phyloP scores from a whole-genome alignment of 208 protist species.

The Trypanosoma platydactyli region DNA sequence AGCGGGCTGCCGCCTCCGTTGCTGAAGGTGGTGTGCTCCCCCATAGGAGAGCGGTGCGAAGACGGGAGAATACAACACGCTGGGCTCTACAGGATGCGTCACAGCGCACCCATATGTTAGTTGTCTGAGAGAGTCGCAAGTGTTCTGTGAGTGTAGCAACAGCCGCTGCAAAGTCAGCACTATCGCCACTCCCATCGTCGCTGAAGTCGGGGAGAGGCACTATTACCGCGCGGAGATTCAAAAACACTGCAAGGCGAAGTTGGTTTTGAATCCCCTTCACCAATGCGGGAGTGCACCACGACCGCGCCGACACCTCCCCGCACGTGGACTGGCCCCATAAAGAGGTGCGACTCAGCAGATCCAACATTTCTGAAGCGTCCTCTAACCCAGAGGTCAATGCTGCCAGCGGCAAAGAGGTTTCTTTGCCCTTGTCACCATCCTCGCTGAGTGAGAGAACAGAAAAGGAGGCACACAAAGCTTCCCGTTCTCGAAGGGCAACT shows the following conservation, averaged over 20 bases:
- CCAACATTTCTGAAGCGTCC: slow-evolving; percentile 7
- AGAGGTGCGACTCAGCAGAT: slow-evolving; percentile 40
- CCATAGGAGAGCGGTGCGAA: slow-evolving; percentile 57
- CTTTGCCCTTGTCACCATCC: slow-evolving; percentile 13
- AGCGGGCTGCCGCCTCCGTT: background rate
- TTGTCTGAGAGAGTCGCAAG: slow-evolving; percentile 6
- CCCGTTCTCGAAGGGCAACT: slow-evolving; percentile 35
- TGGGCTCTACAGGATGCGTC: slow-evolving; percentile 49
- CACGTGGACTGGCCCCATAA: slow-evolving; percentile 49
- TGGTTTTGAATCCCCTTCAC: slow-evolving; percentile 37
- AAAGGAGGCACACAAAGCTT: slow-evolving; percentile 39
- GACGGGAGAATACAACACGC: slow-evolving; percentile 48
- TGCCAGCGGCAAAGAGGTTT: slow-evolving; percentile 12
- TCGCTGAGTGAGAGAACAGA: slow-evolving; percentile 34
- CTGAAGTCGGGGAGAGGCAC: slow-evolving; percentile 58
- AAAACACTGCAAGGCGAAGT: slow-evolving; percentile 72
- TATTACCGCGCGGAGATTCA: slow-evolving; percentile 62
- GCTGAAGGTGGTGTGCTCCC: slow-evolving; percentile 31
- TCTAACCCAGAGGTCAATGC: slow-evolving; percentile 3
- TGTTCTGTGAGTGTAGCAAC: slow-evolving; percentile 14
- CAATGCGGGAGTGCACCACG: slow-evolving; percentile 35
- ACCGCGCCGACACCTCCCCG: slow-evolving; percentile 38
- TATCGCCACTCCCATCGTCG: background rate
- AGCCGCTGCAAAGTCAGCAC: slow-evolving; percentile 10
- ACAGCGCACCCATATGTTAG: slow-evolving; percentile 78